Base-by-base conservation (phyloP, 768 basidiomycete species). In the Phaffia tasmanica region DNA sequence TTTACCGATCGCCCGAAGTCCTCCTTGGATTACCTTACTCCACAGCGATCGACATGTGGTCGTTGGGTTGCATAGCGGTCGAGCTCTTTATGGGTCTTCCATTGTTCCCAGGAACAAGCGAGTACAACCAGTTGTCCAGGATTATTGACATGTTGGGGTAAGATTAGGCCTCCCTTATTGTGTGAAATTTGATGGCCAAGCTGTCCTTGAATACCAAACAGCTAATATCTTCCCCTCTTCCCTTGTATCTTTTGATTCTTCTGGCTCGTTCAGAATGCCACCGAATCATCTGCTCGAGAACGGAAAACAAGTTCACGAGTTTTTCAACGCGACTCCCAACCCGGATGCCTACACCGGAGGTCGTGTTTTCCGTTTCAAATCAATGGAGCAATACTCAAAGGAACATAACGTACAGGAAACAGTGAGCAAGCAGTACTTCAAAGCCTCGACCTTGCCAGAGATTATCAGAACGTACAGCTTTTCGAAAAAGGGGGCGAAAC, bases 71-170 rank as follows among this genome's bases (percentile, higher is more conserved):
- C 74, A 99, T 99, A 69, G 95, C 93, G 6, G 94, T 98, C 32
- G 95, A 99, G 75, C 83, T 98, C 49, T 99, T 98, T 81, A 80
- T 98, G 56, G 95, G 95, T 8, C 76, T 99, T 62, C 95, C 95
- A 9, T 80, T 98, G 19, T 99, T 99, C 78, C 95, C 95, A 2
- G 95, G 95, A 27, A 98, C 95, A 47, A 95, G 92, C 80, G 95
- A 99, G 78, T 99, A 95, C 78, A 99, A 99, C 77, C 95, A 99
- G 75, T 82, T 98, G 63, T 92, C 89, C 25, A 82, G 95, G 67
- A 98, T 99, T 62, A 86, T 95, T 42, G 95, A 98, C 73, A 97
- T 98, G 92, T 84, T 99, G 29, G 95, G 95, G 92, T 94, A 76
- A 46, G 89, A 80, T 25, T 49, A 53, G 23, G 60, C 21, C 19